Evolutionary conservation across 345 rosid genomes (phyloP), one percentile per base, ranked within the genome.

Genomic region (Heritiera littoralis): DNA sequence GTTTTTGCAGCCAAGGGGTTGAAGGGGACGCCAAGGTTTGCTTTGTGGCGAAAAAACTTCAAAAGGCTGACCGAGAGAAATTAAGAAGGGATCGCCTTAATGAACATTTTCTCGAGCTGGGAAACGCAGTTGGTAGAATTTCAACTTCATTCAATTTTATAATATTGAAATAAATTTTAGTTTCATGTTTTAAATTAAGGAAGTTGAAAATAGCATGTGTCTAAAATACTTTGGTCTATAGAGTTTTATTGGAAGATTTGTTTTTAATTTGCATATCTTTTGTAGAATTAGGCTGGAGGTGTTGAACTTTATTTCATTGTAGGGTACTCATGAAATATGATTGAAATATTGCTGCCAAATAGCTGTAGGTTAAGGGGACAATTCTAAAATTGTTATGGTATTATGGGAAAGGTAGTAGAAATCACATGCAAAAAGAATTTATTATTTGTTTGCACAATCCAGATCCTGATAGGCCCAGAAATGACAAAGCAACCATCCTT

Each of bases 391-490:
- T 5, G 30, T 30, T 12, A 12, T 71, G 43, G 23, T 49, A 32
- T 71, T 51, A 28, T 23, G 23, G 38, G 73, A 11, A 66, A 66
- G n/a, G 70, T 17, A 3, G 5, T 66, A 38, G 28, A 18, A 18
- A 17, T 55, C n/a, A 15, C 5, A 11, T 46, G 2, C 35, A 20
- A 46, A 35, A 10, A 68, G 55, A 68, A 13, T 46, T 45, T 68
- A 23, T 14, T 46, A 18, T 69, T 41, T 23, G 45, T 73, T 72
- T 81, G 59, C 72, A 48, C 40, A 72, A 43, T 80, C 75, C 83
- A 95, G 99, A 95, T 86, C 97, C 97, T 5, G 94, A 91, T 73
- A 86, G 98, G 84, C 94, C 99, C 51, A 95, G 88, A 85, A 90
- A 95, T 80, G 99, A 95, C 72, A 95, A 95, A 86, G 97, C 88